Conservation (phyloP, 192 early-diverging fungal species). For the Podila clonocystis region DNA sequence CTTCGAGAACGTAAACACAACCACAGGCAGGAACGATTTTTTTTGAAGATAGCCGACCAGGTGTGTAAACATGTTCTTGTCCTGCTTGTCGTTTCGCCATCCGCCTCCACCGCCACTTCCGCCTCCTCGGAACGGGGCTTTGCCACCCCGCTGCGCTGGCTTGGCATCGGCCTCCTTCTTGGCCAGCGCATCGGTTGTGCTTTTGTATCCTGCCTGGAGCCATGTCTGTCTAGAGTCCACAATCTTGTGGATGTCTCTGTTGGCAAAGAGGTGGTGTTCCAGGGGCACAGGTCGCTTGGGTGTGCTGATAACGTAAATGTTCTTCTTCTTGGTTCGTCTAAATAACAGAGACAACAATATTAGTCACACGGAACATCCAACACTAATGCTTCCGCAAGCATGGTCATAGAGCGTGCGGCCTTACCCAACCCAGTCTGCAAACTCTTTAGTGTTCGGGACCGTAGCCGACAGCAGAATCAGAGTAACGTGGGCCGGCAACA, state of each 20-base stretch:
- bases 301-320: slow-evolving; percentile 98
- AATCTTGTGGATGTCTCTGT: slow-evolving; percentile 88
- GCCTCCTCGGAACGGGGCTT: slow-evolving; percentile 42
- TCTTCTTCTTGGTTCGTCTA: slow-evolving; percentile 95
- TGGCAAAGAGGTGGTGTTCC: slow-evolving; percentile 92
- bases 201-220: slow-evolving; percentile 70
- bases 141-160: slow-evolving; percentile 53
- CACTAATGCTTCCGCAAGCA: not conserved
- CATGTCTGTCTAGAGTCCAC: slow-evolving; percentile 83
- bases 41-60: slow-evolving; percentile 80
- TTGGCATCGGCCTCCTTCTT: slow-evolving; percentile 67
- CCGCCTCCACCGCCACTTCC: slow-evolving; percentile 61
- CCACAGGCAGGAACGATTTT: slow-evolving; percentile 83
- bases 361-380: too few relatives aligned
- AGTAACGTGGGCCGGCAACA: slow-evolving; percentile 95
- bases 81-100: slow-evolving; percentile 60
- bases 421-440: slow-evolving; percentile 99
- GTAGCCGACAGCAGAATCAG: slow-evolving; percentile 97
- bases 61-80: slow-evolving; percentile 85
- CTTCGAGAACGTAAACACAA: slow-evolving; percentile 96
- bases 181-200: slow-evolving; percentile 76
- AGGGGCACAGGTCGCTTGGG: slow-evolving; percentile 92
- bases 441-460: slow-evolving; percentile 97
- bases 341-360: not conserved
- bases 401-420: not conserved